These are phyloP conservation scores for Deuterostichococcus epilithicus DNA, from an alignment of 139 green algal species.

Conservation along the genomic window DNA sequence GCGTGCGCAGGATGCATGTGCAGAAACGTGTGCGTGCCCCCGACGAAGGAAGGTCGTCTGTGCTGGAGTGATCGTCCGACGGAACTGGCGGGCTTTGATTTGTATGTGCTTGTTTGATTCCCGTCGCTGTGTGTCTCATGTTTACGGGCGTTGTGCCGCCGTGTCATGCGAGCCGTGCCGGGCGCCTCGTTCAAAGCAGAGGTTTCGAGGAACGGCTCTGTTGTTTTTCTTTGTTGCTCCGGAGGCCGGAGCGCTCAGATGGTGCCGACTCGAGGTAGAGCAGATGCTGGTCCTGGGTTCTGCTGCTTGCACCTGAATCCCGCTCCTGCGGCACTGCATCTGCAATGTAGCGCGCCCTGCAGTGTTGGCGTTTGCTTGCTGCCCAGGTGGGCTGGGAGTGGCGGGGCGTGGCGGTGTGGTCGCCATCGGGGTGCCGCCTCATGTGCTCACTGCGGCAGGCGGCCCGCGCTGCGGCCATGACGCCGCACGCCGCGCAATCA, in stretches of 20 bases:
- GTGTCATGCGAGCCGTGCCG: too few species aligned
- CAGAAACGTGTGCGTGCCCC: neutral
- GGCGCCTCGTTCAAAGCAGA: too few species aligned
- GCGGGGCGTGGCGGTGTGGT: slow-evolving; percentile 70
- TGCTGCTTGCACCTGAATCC: neutral
- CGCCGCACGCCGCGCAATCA: neutral
- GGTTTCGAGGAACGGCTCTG: too few species aligned
- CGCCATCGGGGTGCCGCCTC: slow-evolving; percentile 71
- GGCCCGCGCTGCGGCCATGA: slow-evolving; percentile 1
- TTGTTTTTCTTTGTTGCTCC: too few species aligned
- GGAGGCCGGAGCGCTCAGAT: too few species aligned
- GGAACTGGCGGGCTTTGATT: neutral
- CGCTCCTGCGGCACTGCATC: neutral
- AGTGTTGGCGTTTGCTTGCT: slow-evolving; percentile 19
- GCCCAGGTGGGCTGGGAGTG: slow-evolving; percentile 53
- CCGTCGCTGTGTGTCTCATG: too few species aligned
- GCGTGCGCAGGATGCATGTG: neutral
- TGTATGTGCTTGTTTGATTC: too few species aligned
- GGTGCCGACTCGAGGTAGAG: too few species aligned
- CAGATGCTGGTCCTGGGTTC: neutral
- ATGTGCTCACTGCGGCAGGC: slow-evolving; percentile 71
- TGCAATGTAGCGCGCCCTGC: too few species aligned
- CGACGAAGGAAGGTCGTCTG: too few species aligned
- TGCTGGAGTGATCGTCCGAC: too few species aligned
- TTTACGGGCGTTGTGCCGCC: too few species aligned